A percentile compares a stretch with the other conserved stretches of the same genome.
Conservation (phyloP, 2,329 filamentous ascomycete species). For the Claviceps sp. region DNA sequence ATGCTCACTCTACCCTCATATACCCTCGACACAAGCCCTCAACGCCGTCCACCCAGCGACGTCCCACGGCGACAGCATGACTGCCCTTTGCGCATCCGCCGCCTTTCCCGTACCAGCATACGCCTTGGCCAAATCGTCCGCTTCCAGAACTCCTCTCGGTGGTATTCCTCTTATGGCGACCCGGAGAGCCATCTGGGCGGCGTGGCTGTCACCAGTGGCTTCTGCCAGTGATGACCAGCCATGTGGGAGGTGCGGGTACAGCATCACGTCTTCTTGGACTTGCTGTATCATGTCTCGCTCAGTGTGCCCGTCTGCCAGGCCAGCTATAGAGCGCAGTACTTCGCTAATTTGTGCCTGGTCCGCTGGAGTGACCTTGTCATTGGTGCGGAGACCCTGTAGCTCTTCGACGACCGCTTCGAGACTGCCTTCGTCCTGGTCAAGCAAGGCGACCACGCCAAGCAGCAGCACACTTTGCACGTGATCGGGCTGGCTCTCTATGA, state of each 20-base stretch:
- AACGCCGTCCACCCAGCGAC: slow-evolving; percentile 50
- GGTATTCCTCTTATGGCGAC: slow-evolving; percentile 66
- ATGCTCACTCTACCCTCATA: slow-evolving; percentile 7
- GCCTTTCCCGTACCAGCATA: slow-evolving; percentile 61
- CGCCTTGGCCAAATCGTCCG: slow-evolving; percentile 56
- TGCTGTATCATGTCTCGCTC: slow-evolving; percentile 45
- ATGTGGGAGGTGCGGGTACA: slow-evolving; percentile 64
- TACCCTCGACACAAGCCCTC: slow-evolving; percentile 16
- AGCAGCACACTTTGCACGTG: slow-evolving; percentile 72
- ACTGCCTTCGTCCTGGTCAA: slow-evolving; percentile 68
- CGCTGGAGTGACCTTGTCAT: slow-evolving; percentile 44
- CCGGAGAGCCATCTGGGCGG: slow-evolving; percentile 65
- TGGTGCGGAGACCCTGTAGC: slow-evolving; percentile 58
- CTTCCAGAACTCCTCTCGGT: slow-evolving; percentile 53
- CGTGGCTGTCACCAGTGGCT: slow-evolving; percentile 36
- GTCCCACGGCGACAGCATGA: slow-evolving; percentile 74
- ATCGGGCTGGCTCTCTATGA: slow-evolving; percentile 58
- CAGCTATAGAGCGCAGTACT: slow-evolving; percentile 62
- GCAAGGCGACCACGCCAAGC: slow-evolving; percentile 68
- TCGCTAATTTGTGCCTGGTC: slow-evolving; percentile 60
- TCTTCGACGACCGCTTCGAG: slow-evolving; percentile 71
- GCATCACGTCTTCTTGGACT: slow-evolving; percentile 64
- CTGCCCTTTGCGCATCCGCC: slow-evolving; percentile 62
- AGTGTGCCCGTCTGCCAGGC: slow-evolving; percentile 34
- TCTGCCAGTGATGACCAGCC: slow-evolving; percentile 69